These are phyloP conservation scores for Pythium chondricola DNA, from an alignment of 352 stramenopile genomes.

Conservation along the genomic window DNA sequence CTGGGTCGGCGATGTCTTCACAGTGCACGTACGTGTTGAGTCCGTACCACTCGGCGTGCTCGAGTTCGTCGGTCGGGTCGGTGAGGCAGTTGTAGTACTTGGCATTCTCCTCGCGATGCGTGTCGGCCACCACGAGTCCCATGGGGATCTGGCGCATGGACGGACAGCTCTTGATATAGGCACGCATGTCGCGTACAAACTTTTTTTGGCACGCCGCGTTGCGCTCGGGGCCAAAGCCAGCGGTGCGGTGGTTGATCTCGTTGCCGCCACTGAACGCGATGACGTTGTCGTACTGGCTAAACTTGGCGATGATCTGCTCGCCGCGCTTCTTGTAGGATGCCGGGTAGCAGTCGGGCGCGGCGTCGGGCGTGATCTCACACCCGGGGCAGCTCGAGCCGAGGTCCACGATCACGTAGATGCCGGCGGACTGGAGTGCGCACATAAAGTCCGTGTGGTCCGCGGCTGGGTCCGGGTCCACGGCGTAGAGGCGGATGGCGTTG, in stretches of 20 bases:
- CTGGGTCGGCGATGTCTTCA: slow-evolving; percentile 36
- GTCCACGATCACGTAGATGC: slow-evolving; percentile 77
- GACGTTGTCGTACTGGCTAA: slow-evolving; percentile 81
- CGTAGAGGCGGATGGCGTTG: slow-evolving; percentile 80
- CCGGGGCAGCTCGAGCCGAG: slow-evolving; percentile 50
- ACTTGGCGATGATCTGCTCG: slow-evolving; percentile 74
- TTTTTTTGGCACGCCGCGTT: slow-evolving; percentile 88
- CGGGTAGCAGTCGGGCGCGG: slow-evolving; percentile 50
- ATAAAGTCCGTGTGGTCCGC: slow-evolving; percentile 80
- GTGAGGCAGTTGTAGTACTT: slow-evolving; percentile 84
- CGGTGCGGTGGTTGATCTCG: slow-evolving; percentile 72
- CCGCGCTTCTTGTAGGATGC: slow-evolving; percentile 63
- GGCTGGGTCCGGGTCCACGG: slow-evolving; percentile 46
- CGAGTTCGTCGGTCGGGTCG: slow-evolving; percentile 42
- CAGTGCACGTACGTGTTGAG: slow-evolving; percentile 84
- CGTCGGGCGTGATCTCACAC: slow-evolving; percentile 57
- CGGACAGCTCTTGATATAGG: slow-evolving; percentile 55
- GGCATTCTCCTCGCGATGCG: slow-evolving; percentile 48
- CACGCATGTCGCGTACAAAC: slow-evolving; percentile 83
- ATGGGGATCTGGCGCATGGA: slow-evolving; percentile 63
- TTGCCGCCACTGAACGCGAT: slow-evolving; percentile 75
- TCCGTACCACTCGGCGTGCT: slow-evolving; percentile 82
- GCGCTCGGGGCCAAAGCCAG: slow-evolving; percentile 29
- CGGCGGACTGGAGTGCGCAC: slow-evolving; percentile 62
- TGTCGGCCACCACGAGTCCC: slow-evolving; percentile 65